Evolutionary conservation across 2,329 filamentous ascomycete species (phyloP).

Genomic region (Trichoderma endophyticum): DNA sequence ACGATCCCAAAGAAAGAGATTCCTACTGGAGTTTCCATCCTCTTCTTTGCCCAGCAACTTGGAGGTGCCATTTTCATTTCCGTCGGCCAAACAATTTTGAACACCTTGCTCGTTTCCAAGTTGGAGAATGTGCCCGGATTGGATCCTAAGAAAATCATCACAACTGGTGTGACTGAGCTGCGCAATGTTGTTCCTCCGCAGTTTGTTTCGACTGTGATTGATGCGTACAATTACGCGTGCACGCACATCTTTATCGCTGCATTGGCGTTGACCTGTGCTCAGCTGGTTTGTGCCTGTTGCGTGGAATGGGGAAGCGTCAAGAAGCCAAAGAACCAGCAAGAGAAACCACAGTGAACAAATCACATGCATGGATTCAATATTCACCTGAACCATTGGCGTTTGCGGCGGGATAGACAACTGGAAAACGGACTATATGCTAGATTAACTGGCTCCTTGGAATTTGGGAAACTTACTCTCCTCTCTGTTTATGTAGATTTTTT

Average conservation of each 20-base stretch:
- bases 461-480: background rate
- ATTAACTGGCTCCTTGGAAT: background rate
- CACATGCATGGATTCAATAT: background rate
- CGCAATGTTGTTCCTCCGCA: slow-evolving; percentile 48
- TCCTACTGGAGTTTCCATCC: slow-evolving; percentile 52
- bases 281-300: slow-evolving; percentile 54
- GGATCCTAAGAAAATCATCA: slow-evolving; percentile 41
- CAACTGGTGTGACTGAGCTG: slow-evolving; percentile 58
- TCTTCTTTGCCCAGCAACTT: slow-evolving; percentile 57
- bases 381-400: background rate
- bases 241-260: slow-evolving; percentile 61
- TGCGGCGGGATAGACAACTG: background rate
- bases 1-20: slow-evolving; percentile 51
- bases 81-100: slow-evolving; percentile 54
- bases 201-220: slow-evolving; percentile 51
- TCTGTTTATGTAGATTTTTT: background rate
- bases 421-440: background rate
- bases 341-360: background rate
- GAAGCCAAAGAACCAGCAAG: slow-evolving; percentile 35
- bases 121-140: slow-evolving; percentile 42
- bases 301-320: slow-evolving; percentile 70
- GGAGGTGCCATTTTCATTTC: slow-evolving; percentile 58
- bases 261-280: slow-evolving; percentile 52
- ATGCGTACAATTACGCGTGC: slow-evolving; percentile 64
- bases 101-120: slow-evolving; percentile 41